These are phyloP conservation scores for Melanomma pulvis-pyrius DNA, from an alignment of 495 filamentous ascomycete genomes.

Conservation along the genomic window DNA sequence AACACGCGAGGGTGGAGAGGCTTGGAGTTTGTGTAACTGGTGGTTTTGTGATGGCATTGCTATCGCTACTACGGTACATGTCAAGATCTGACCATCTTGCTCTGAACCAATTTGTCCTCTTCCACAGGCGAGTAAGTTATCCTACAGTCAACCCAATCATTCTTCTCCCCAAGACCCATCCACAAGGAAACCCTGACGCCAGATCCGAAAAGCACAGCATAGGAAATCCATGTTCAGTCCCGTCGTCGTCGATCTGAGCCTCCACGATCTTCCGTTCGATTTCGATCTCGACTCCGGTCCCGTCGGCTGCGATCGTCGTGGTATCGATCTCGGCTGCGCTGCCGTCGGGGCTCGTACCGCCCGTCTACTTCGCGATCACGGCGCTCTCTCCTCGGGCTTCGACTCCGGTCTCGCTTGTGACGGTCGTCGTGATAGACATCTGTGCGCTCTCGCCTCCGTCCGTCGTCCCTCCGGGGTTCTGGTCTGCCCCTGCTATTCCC, in stretches of 20 bases:
- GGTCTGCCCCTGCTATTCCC: conserved; percentile 8
- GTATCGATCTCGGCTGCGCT: conserved; percentile 34
- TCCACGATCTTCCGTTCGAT: conserved; percentile 34
- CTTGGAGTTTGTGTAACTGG: neutral
- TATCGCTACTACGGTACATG: neutral
- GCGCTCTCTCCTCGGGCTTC: conserved; percentile 52
- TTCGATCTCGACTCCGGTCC: conserved; percentile 39
- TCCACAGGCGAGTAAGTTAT: neutral
- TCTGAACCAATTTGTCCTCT: neutral
- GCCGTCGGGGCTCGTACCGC: conserved; percentile 28
- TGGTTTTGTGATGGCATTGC: neutral
- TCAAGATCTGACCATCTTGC: neutral
- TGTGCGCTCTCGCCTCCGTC: conserved; percentile 28
- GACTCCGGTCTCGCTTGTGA: conserved; percentile 47
- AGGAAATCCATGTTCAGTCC: conserved; percentile 2
- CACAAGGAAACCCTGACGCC: neutral
- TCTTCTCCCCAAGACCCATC: neutral
- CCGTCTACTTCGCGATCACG: conserved; percentile 37
- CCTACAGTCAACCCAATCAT: neutral
- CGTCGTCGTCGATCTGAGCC: conserved; percentile 24
- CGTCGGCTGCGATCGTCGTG: conserved; percentile 27
- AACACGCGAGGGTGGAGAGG: neutral
- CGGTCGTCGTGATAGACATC: conserved; percentile 44
- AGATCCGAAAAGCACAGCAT: neutral
- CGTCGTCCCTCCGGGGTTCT: conserved; percentile 9